Evolutionary conservation across 139 green algal species (phyloP), one percentile per base, ranked within the genome.

Genomic region (Axilococcus clingmanii): DNA sequence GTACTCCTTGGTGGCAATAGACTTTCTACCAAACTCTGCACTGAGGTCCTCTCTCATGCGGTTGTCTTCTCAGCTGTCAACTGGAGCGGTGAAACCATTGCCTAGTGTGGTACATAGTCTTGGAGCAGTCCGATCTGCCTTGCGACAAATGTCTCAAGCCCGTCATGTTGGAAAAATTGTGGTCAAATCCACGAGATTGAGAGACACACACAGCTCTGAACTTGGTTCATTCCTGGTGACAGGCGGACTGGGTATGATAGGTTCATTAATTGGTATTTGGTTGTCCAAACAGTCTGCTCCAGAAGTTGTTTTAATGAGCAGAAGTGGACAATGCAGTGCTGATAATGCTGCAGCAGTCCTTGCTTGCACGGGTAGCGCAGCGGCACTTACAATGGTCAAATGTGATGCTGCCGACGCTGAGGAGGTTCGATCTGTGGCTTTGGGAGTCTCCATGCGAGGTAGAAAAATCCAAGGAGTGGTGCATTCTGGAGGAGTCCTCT

Each of bases 141-240:
- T 94, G 54, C 74, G 84, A 4, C 78, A 89, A 63, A 81, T 93
- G 69, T 80, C 78, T 15, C 76, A 85, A 57, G 80, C 83, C 2
- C 62, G 70, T 0, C 80, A 91, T 44, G 70, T 93, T 30, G 84
- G 84, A 68, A 94, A 94, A 68, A 68, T 94, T 30, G 76, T 92
- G 24, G 74, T 86, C 64, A 78, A 63, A 45, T 85, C 33, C 20
- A 28, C 58, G 1, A 38, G 33, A 9, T 9, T 17, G 33, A 9
- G 12, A 38, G n/a, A n/a, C n/a, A n/a, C n/a, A n/a, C n/a, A n/a
- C n/a, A n/a, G n/a, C n/a, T n/a, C n/a, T n/a, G 17, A 51, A 2
- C 30, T 51, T 30, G 41, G 51, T 7, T 27, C 31, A 12, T 44
- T 59, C 15, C 4, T 75, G 1, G 40, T 76, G 11, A 71, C 67